phyloP scores from a whole-genome alignment of 2,329 filamentous ascomycete species.

The Penicillium frequentans region DNA sequence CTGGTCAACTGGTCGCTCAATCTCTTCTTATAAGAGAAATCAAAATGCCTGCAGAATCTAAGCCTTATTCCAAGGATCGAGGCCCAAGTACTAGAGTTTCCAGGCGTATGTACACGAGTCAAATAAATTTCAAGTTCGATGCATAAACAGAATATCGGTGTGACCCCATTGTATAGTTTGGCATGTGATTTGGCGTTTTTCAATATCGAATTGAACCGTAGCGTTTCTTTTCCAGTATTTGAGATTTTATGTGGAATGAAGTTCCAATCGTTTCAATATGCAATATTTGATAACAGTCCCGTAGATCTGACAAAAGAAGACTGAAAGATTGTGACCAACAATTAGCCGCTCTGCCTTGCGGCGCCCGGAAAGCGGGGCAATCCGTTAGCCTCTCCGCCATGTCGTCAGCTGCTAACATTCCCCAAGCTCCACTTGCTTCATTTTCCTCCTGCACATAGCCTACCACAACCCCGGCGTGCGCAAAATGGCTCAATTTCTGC shows the following conservation, averaged over 20 bases:
- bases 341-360: background rate
- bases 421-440: slow-evolving; percentile 14
- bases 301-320: background rate
- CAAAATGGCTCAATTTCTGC: slow-evolving; percentile 79
- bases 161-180: background rate
- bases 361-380: slow-evolving; percentile 20
- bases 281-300: too few species aligned
- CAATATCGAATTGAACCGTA: background rate
- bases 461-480: slow-evolving; percentile 4
- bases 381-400: slow-evolving; percentile 28
- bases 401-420: slow-evolving; percentile 25
- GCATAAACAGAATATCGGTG: background rate
- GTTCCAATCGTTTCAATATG: background rate
- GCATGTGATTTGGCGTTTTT: background rate
- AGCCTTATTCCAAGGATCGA: background rate
- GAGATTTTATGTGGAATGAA: background rate
- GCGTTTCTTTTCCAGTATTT: background rate
- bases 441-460: slow-evolving; percentile 4
- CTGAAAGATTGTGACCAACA: background rate
- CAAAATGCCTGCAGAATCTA: too few species aligned
- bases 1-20: too few species aligned
- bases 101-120: background rate
- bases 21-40: too few species aligned
- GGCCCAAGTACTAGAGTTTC: background rate
- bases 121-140: background rate